Evolutionary conservation across 306 rosid genomes (phyloP), one percentile per base, ranked within the genome.

Genomic region (Prunus mongolica): DNA sequence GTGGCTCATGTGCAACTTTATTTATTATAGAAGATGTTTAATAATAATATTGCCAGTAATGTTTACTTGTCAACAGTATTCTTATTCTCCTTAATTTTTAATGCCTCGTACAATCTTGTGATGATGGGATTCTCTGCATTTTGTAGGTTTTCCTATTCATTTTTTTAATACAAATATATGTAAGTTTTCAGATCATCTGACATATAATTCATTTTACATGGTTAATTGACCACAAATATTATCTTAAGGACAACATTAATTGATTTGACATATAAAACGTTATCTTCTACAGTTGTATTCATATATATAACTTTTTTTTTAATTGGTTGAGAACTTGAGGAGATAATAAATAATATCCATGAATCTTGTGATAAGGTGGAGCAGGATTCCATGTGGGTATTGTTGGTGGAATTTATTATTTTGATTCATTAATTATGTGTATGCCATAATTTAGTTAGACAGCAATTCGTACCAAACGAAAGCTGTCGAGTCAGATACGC

Each of bases 381-480:
- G 85, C 88, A 71, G 19, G 6, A 12, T 38, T 38, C 73, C 92
- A 87, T 79, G 92, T 83, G 89, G 76, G 50, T 57, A 49, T 58
- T 73, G 75, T 76, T 76, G 65, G 73, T 69, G 10, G 80, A 74
- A 69, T 65, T 65, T n/a, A 49, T 79, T 66, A 60, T 66, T 65
- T 64, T 81, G 73, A 78, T 50, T 16, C 44, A 58, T 68, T 58
- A 54, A 79, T 78, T 75, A 75, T 57, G 56, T 67, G 32, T 27
- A 28, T n/a, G 51, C 22, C 79, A 71, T 70, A 72, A 70, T 70
- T 63, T 46, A 73, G 69, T 55, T 74, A 24, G 61, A 71, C 80
- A 76, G 46, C 24, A 32, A 64, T 60, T 12, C 11, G n/a, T 28
- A 60, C 25, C 18, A 5, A 60, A 60, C 65, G 38, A 60, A 25